Evolutionary conservation across 2,329 filamentous ascomycete genomes (phyloP).

Genomic region (Claviceps spartinae): DNA sequence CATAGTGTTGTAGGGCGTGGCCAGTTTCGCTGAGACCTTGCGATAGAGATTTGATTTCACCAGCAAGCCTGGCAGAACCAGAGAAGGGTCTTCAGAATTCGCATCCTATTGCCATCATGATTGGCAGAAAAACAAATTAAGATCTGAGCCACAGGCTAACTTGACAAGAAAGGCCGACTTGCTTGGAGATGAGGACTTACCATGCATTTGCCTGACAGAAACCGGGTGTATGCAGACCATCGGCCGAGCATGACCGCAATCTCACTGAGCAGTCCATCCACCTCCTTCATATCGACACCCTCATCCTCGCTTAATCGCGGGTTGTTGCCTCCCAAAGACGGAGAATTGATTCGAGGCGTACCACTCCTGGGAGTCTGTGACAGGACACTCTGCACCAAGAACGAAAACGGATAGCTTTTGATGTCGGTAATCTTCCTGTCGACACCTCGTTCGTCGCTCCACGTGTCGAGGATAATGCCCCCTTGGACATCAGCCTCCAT

Average conservation of each 20-base stretch:
- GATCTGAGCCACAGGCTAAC: not conserved
- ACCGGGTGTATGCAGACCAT: constrained; percentile 86
- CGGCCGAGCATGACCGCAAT: constrained; percentile 83
- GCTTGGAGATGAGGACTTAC: constrained; percentile 33
- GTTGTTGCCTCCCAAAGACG: constrained; percentile 47
- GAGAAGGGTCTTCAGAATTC: constrained; percentile 36
- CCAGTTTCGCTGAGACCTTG: constrained; percentile 64
- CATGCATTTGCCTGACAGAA: constrained; percentile 74
- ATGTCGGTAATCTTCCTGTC: constrained; percentile 84
- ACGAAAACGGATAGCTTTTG: constrained; percentile 95
- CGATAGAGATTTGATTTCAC: constrained; percentile 64
- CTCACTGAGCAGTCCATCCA: constrained; percentile 77
- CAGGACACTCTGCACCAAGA: constrained; percentile 87
- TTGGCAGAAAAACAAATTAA: not conserved
- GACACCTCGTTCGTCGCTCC: constrained; percentile 77
- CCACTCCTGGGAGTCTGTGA: constrained; percentile 52
- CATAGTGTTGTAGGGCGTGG: constrained; percentile 77
- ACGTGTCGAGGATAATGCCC: constrained; percentile 89
- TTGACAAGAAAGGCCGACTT: not conserved
- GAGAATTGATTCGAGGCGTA: constrained; percentile 61
- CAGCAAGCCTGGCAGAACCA: constrained; percentile 61
- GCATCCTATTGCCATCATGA: constrained; percentile 29
- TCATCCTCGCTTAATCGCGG: constrained; percentile 68
- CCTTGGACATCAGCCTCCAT: constrained; percentile 93
- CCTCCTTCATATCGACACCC: constrained; percentile 88